These are phyloP conservation scores for Acer saccharum DNA, from an alignment of 345 rosid species.

Conservation along the genomic window DNA sequence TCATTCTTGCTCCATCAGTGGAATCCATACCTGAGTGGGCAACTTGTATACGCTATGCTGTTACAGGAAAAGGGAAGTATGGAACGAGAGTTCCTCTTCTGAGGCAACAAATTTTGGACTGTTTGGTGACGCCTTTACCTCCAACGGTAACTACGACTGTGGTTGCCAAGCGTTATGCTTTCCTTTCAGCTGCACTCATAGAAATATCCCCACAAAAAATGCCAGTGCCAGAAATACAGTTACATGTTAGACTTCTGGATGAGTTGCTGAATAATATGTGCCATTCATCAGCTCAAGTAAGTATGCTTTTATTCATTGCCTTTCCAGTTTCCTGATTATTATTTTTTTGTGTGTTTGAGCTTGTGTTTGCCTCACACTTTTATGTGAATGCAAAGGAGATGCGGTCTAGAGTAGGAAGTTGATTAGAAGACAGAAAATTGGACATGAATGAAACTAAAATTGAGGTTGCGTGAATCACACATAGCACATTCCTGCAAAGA, in stretches of 20 bases:
- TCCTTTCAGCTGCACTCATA: conserved; percentile 88
- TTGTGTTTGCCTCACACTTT: neutral
- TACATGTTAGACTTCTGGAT: conserved; percentile 68
- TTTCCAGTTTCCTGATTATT: neutral
- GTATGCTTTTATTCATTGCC: conserved; percentile 24
- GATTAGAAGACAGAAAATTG: neutral
- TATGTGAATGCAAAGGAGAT: neutral
- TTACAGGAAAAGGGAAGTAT: conserved; percentile 94
- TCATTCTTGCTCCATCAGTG: conserved; percentile 81
- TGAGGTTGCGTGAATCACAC: neutral
- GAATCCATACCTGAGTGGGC: conserved; percentile 99
- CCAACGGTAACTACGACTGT: conserved; percentile 77
- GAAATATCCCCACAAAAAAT: conserved; percentile 86
- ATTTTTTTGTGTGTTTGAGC: neutral
- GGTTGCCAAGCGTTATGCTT: conserved; percentile 93
- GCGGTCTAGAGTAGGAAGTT: neutral
- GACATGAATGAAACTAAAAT: conserved; percentile 1
- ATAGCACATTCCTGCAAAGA: neutral
- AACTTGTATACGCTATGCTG: conserved; percentile 96
- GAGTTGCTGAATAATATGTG: conserved; percentile 86
- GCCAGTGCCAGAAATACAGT: conserved; percentile 72
- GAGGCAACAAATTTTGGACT: conserved; percentile 80
- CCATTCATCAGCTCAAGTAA: conserved; percentile 98
- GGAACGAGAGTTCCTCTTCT: conserved; percentile 80
- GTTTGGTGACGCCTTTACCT: conserved; percentile 80